These are phyloP conservation scores for Pythium dissotocum DNA, from an alignment of 352 stramenopile species.

Conservation along the genomic window DNA sequence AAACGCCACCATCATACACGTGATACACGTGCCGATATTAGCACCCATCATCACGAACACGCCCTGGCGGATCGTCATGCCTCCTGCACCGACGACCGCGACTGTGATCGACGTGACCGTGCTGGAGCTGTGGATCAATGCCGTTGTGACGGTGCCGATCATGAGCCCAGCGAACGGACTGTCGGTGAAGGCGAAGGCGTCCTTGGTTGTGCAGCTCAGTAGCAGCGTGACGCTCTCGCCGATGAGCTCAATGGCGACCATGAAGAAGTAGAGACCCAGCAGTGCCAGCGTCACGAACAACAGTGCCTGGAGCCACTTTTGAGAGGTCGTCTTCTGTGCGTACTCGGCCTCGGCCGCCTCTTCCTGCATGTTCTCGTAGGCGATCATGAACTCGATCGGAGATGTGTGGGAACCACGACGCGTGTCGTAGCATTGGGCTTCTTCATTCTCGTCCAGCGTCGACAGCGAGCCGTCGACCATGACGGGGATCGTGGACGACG, in stretches of 20 bases:
- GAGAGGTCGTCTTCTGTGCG: slow-evolving; percentile 10
- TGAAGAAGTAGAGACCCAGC: slow-evolving; percentile 77
- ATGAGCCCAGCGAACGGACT: slow-evolving; percentile 82
- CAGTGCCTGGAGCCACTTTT: slow-evolving; percentile 8
- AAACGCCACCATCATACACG: slow-evolving; percentile 77
- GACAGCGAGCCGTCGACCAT: slow-evolving; percentile 17
- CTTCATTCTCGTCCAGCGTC: slow-evolving; percentile 17
- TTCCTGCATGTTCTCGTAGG: slow-evolving; percentile 29
- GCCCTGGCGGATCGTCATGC: slow-evolving; percentile 49
- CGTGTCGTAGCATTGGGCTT: background rate
- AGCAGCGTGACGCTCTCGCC: slow-evolving; percentile 72
- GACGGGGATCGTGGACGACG: slow-evolving; percentile 21
- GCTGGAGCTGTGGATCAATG: slow-evolving; percentile 51
- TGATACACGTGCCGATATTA: slow-evolving; percentile 77
- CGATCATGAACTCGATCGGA: slow-evolving; percentile 27
- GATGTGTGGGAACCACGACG: background rate
- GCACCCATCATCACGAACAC: slow-evolving; percentile 86
- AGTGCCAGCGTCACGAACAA: slow-evolving; percentile 34
- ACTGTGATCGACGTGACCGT: slow-evolving; percentile 57
- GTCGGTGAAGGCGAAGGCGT: slow-evolving; percentile 65
- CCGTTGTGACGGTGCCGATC: slow-evolving; percentile 75
- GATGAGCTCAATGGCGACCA: slow-evolving; percentile 79
- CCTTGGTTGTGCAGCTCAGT: slow-evolving; percentile 62
- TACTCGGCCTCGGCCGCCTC: slow-evolving; percentile 27
- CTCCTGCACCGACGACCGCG: slow-evolving; percentile 38